Conservation (phyloP, 805 yeast genomes). For the Pichia pseudocactophila region DNA sequence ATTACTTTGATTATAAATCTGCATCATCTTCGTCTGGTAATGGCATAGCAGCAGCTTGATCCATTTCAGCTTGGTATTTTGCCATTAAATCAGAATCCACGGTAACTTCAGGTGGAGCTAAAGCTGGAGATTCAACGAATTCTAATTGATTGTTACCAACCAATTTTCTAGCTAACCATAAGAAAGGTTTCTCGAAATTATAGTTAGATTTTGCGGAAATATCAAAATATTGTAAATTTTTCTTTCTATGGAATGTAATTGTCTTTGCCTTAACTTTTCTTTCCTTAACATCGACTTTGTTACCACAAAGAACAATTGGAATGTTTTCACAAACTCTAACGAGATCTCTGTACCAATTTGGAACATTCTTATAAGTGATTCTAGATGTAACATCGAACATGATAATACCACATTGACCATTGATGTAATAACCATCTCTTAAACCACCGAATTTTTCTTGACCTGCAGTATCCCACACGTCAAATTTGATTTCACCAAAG, state of each 20-base stretch:
- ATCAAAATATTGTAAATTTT: constrained; percentile 98
- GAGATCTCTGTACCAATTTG: constrained; percentile 99
- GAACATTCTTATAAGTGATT: constrained; percentile 98
- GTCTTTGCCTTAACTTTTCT: constrained; percentile 99
- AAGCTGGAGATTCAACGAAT: constrained; percentile 98
- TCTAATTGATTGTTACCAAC: constrained; percentile 97
- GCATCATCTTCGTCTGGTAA: constrained; percentile 99
- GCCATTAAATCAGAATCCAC: constrained; percentile 95
- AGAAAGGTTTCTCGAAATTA: constrained; percentile 99
- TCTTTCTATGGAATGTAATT: constrained; percentile 99
- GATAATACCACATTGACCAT: constrained; percentile 99
- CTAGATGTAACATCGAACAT: constrained; percentile 99
- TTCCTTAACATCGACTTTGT: constrained; percentile 99
- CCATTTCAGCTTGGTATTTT: constrained; percentile 99
- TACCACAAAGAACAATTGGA: constrained; percentile 98
- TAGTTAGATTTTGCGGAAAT: constrained; percentile 99
- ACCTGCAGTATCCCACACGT: constrained; percentile 99
- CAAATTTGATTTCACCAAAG: constrained; percentile 97
- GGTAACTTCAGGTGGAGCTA: constrained; percentile 98
- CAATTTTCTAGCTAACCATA: constrained; percentile 99
- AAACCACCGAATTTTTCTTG: constrained; percentile 99
- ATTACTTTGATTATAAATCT: constrained; percentile 58
- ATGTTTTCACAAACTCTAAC: constrained; percentile 99
- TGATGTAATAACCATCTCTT: constrained; percentile 99
- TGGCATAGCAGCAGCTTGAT: constrained; percentile 98